These are phyloP conservation scores for Agrocybe pediades DNA, from an alignment of 768 basidiomycete genomes.

Conservation along the genomic window DNA sequence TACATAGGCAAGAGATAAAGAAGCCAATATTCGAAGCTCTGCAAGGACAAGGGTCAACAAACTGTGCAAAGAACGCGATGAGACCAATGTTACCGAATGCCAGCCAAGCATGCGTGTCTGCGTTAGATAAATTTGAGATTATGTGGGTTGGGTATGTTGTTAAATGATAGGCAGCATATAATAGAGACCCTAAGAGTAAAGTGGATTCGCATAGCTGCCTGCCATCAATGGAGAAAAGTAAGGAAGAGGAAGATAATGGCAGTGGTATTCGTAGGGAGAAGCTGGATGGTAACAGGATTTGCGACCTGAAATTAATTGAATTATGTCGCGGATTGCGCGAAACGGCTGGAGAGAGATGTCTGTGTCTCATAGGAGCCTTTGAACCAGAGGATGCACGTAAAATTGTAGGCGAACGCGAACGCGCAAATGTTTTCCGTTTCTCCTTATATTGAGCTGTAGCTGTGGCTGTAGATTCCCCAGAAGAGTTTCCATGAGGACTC, in stretches of 20 bases:
- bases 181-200: constrained; percentile 63
- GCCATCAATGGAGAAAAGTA: constrained; percentile 59
- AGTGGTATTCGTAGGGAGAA: constrained; percentile 46
- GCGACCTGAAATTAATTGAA: constrained; percentile 20
- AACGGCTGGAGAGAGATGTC: constrained; percentile 44
- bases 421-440: constrained; percentile 56
- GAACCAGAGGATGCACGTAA: constrained; percentile 29
- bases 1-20: constrained; percentile 60
- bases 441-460: constrained; percentile 28
- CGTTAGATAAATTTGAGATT: constrained; percentile 20
- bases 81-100: constrained; percentile 45
- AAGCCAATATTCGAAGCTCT: constrained; percentile 63
- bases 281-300: constrained; percentile 47
- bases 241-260: constrained; percentile 39
- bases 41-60: constrained; percentile 9
- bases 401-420: constrained; percentile 71
- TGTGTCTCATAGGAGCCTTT: constrained; percentile 29
- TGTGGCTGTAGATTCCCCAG: constrained; percentile 40
- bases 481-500: constrained; percentile 37
- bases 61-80: neutral
- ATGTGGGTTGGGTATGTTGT: constrained; percentile 31
- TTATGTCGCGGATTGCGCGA: constrained; percentile 47
- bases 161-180: constrained; percentile 55
- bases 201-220: constrained; percentile 65
- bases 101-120: constrained; percentile 42